Conservation (phyloP, 1,284 basidiomycete species). For the Trichosporon sp. region DNA sequence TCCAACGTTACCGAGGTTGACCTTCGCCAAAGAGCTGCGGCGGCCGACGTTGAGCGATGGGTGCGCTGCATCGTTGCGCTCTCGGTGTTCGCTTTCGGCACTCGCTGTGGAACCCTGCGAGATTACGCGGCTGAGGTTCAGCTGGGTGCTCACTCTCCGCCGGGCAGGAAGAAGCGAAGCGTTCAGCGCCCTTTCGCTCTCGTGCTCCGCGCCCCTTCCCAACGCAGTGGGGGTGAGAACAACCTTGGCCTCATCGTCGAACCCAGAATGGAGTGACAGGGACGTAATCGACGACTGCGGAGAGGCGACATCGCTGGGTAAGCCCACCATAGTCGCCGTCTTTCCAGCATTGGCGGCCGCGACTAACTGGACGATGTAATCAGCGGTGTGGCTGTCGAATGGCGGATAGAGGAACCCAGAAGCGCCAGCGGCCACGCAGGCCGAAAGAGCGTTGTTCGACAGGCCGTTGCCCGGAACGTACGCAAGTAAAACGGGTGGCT, state of each 20-base stretch:
- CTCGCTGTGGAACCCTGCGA: constrained; percentile 3
- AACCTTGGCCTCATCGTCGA: constrained; percentile 26
- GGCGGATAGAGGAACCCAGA: constrained; percentile 46
- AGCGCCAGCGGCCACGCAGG: constrained; percentile 42
- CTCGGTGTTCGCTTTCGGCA: not conserved
- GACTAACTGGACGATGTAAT: constrained; percentile 31
- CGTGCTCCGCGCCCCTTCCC: constrained; percentile 36
- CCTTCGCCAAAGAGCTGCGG: not conserved
- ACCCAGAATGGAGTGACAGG: constrained; percentile 3
- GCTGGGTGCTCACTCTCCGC: constrained; percentile 12
- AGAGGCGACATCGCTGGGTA: not conserved
- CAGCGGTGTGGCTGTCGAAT: constrained; percentile 32
- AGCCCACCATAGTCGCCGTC: constrained; percentile 4
- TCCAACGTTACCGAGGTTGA: not conserved
- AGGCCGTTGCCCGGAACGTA: constrained; percentile 45
- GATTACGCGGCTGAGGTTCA: constrained; percentile 7
- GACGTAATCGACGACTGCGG: constrained; percentile 4
- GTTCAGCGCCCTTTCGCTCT: constrained; percentile 37
- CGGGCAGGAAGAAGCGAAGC: constrained; percentile 4
- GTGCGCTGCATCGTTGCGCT: not conserved
- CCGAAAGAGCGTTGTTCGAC: constrained; percentile 29
- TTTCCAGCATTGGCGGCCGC: constrained; percentile 27
- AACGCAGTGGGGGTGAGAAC: constrained; percentile 43
- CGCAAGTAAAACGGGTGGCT: constrained; percentile 42
- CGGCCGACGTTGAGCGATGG: not conserved